Percentiles rank a stretch among this genome's conserved stretches.
Evolutionary conservation across 441 rosid genomes (phyloP).

Genomic region (Populus hybrid): DNA sequence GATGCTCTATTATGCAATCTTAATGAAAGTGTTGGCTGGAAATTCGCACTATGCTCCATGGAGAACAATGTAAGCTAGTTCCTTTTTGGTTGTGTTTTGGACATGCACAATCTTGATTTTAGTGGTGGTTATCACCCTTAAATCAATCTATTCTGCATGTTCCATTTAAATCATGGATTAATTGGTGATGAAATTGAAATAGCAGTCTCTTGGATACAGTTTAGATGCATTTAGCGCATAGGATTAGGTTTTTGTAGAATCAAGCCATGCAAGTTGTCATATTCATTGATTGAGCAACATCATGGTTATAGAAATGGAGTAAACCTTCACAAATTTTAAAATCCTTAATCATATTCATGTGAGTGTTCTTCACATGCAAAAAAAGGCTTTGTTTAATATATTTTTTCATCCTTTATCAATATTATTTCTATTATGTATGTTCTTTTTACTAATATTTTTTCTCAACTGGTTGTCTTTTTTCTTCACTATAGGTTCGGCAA

Average conservation of each 20-base stretch:
- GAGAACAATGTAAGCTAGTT: slow-evolving; percentile 73
- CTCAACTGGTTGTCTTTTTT: slow-evolving; percentile 1
- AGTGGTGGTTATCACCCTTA: background rate
- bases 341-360: background rate
- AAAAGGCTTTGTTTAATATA: background rate
- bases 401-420: background rate
- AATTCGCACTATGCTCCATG: slow-evolving; percentile 98
- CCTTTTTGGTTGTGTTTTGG: background rate
- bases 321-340: background rate
- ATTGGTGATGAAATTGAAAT: background rate
- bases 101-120: background rate
- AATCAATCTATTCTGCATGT: no score
- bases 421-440: slow-evolving; percentile 11
- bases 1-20: slow-evolving; percentile 93
- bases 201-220: background rate
- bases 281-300: background rate
- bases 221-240: background rate
- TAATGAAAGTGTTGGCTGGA: slow-evolving; percentile 74
- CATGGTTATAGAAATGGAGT: background rate
- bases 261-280: background rate
- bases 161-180: background rate
- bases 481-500: slow-evolving; percentile 66
- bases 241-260: background rate
- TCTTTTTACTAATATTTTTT: background rate
- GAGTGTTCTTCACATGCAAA: background rate